Base-by-base conservation (phyloP, 805 yeast species). In the Yarrowia deformans region DNA sequence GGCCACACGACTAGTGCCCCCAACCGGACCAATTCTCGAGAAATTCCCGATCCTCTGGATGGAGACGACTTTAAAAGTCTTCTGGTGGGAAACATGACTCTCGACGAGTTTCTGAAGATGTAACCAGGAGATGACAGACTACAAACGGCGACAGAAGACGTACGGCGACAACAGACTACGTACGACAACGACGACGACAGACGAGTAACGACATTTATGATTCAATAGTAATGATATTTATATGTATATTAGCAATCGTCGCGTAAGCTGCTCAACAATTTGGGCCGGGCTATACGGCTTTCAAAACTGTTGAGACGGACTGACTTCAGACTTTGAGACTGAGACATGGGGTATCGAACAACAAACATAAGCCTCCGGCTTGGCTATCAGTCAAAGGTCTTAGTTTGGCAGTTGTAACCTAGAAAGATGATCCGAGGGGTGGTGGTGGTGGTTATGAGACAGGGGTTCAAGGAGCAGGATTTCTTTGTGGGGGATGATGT, bases 81-180 rank as follows among this genome's bases (percentile, higher is more conserved):
- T 37, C 64, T 74, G 16, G 69, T 71, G 40, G 70, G 74, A 8
- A 71, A 69, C 61, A 72, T 73, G 72, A 70, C 72, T 42, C 69
- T 74, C 19, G 75, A 74, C 46, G 75, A 74, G 50, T 71, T 73
- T 67, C 68, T 73, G 46, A 50, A 70, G 18, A 60, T 60, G 66
- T 60, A 23, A 23, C 29, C 29, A 4, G 29, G 29, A 23, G 29
- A 23, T 23, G 29, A 23, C 29, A 23, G 29, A 23, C 29, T 23
- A 23, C 29, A n/a, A n/a, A n/a, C n/a, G n/a, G n/a, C n/a, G n/a
- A n/a, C n/a, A n/a, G n/a, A n/a, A n/a, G n/a, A n/a, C n/a, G n/a
- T n/a, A n/a, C n/a, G n/a, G n/a, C n/a, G n/a, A n/a, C n/a, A n/a
- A n/a, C n/a, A n/a, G n/a, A n/a, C n/a, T n/a, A n/a, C n/a, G n/a